Evolutionary conservation across 805 yeast species (phyloP).

Genomic region (Ogataea degrootiae): DNA sequence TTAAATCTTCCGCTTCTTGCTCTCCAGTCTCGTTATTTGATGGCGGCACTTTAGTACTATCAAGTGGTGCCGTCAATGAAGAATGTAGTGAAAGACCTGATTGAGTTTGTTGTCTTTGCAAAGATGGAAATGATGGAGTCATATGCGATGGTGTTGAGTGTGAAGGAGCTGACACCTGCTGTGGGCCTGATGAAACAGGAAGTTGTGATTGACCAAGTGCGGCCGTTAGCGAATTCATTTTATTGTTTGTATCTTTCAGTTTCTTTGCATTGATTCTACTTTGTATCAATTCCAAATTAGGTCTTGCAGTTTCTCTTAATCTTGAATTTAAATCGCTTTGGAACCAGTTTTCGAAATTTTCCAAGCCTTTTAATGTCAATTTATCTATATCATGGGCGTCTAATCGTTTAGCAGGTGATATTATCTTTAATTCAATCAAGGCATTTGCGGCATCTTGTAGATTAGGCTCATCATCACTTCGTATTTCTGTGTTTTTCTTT

Average conservation of each 20-base stretch:
- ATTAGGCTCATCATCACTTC: constrained; percentile 33
- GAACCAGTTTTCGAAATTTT: constrained; percentile 54
- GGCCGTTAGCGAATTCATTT: constrained; percentile 30
- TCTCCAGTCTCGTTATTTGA: not conserved
- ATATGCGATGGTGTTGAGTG: constrained; percentile 14
- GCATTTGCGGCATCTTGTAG: constrained; percentile 72
- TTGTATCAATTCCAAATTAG: constrained; percentile 22
- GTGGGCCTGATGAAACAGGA: constrained; percentile 3
- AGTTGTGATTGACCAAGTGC: constrained; percentile 27
- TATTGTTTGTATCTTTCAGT: constrained; percentile 23
- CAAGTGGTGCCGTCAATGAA: not conserved
- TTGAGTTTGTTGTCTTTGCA: constrained; percentile 11
- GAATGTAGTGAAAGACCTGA: constrained; percentile 3
- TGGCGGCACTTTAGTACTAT: not conserved
- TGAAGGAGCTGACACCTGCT: constrained; percentile 1
- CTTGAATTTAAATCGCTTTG: constrained; percentile 40
- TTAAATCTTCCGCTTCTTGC: constrained; percentile 7
- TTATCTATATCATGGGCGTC: constrained; percentile 51
- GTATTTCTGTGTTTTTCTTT: constrained; percentile 40
- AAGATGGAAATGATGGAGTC: not conserved
- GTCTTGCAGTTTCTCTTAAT: constrained; percentile 35
- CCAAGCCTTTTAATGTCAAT: constrained; percentile 42
- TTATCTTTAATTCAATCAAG: constrained; percentile 54
- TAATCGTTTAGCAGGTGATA: constrained; percentile 52
- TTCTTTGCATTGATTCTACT: constrained; percentile 19